Evolutionary conservation across 345 rosid species (phyloP).

Genomic region (Lagerstroemia speciosa): DNA sequence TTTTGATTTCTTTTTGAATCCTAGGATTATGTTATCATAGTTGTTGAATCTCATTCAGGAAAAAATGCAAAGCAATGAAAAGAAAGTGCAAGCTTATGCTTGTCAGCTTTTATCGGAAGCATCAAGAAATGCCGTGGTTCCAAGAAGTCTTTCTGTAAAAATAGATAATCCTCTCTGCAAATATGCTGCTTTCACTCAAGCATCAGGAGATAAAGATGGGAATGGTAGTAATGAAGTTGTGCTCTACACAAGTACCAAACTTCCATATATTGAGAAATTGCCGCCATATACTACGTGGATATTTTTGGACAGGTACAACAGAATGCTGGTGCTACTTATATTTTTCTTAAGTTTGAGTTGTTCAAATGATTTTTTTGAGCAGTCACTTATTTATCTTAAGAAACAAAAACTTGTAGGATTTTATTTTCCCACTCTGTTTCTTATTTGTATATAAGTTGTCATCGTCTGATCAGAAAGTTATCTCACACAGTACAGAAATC

Average conservation of each 20-base stretch:
- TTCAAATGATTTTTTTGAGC: slow-evolving; percentile 39
- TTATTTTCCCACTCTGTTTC: slow-evolving; percentile 6
- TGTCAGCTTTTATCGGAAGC: slow-evolving; percentile 33
- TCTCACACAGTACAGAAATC: slow-evolving; percentile 67
- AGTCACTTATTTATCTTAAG: slow-evolving; percentile 32
- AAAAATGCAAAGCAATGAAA: slow-evolving; percentile 53
- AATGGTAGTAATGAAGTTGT: slow-evolving; percentile 52
- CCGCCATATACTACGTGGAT: slow-evolving; percentile 97
- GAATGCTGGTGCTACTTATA: background rate
- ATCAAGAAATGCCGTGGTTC: slow-evolving; percentile 29
- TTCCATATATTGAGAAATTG: slow-evolving; percentile 58
- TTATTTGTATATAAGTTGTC: slow-evolving; percentile 17
- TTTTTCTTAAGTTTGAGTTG: background rate
- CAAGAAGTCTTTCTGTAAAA: slow-evolving; percentile 31
- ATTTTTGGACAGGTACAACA: slow-evolving; percentile 75
- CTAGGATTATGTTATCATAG: background rate
- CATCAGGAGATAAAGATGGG: slow-evolving; percentile 59
- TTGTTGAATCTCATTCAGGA: slow-evolving; percentile 32
- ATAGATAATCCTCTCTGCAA: slow-evolving; percentile 48
- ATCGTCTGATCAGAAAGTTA: slow-evolving; percentile 30
- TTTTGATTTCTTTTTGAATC: background rate
- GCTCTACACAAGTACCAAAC: slow-evolving; percentile 32
- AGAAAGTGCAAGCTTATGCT: slow-evolving; percentile 43
- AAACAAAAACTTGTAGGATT: background rate
- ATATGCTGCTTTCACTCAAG: slow-evolving; percentile 45